Base-by-base conservation (phyloP, 768 basidiomycete genomes). In the Lenzites betulinus region DNA sequence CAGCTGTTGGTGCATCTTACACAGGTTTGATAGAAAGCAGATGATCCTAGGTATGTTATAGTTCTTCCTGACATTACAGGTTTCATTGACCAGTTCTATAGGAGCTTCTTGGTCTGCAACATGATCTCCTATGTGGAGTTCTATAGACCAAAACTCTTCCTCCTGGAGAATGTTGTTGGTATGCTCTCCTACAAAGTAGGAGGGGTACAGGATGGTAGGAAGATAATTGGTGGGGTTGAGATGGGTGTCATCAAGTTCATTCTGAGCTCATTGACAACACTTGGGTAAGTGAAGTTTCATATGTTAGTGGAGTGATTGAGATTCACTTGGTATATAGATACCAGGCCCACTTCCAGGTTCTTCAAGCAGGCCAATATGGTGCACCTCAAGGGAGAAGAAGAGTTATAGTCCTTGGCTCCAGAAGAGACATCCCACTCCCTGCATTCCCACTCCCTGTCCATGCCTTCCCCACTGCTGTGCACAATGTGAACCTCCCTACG, bases 111-210 rank as follows among this genome's bases (percentile, higher is more conserved):
- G 41, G 78, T 86, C 0, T 83, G 82, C 68, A 88, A 86, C 60
- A 89, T 90, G 88, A 75, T 91, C 8, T 83, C 83, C 23, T 87
- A 81, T 59, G 84, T 85, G 15, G 89, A 91, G 66, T 77, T 81
- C 51, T 90, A 87, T 63, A 71, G 79, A 44, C 87, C 88, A 0
- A 70, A 73, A 23, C 89, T 83, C 61, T 81, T 92, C 59, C 78
- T 91, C 0, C 74, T 92, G 22, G 90, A 92, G 68, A 92, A 92
- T 71, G 90, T 92, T 2, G 69, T 69, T 11, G 90, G 90, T 0
- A 70, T 92, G 7, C 68, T 90, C 1, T 71, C 71, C 28, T 80
- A 83, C 70, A 78, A 74, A 0, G 76, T 89, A 8, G 73, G 77
- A 63, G 77, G 77, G n/a, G 67, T 63, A 55, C 64, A 58, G 72